These are phyloP conservation scores for Heliocybe sulcata DNA, from an alignment of 1,284 basidiomycete species.

Conservation along the genomic window DNA sequence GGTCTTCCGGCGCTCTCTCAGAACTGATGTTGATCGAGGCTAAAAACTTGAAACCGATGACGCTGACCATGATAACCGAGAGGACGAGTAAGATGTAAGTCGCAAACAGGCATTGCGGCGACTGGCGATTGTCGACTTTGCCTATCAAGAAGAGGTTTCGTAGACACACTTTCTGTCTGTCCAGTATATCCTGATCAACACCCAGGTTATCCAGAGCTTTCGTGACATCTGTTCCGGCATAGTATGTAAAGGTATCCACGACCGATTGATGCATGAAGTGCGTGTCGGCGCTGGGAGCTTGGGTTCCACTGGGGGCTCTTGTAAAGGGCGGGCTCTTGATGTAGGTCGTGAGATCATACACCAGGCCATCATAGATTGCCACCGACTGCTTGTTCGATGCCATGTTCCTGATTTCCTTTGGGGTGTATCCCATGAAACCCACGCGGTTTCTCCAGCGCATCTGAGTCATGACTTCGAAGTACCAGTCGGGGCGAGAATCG, in stretches of 20 bases:
- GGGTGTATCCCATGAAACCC: constrained; percentile 87
- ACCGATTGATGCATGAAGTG: constrained; percentile 79
- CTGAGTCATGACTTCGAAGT: constrained; percentile 86
- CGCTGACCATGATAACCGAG: constrained; percentile 88
- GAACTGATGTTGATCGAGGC: constrained; percentile 87
- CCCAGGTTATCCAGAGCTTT: constrained; percentile 65
- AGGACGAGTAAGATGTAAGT: constrained; percentile 89
- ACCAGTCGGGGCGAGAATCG: constrained; percentile 96
- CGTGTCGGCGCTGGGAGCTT: constrained; percentile 48
- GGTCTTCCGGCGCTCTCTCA: constrained; percentile 85
- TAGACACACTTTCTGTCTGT: constrained; percentile 80
- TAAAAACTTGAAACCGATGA: constrained; percentile 98
- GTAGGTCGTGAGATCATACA: constrained; percentile 90
- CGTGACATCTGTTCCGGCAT: constrained; percentile 83
- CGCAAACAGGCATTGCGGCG: constrained; percentile 86
- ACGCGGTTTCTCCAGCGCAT: constrained; percentile 86
- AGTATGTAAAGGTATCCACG: constrained; percentile 77
- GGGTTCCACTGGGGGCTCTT: constrained; percentile 51
- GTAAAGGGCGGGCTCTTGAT: constrained; percentile 53
- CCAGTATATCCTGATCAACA: constrained; percentile 62
- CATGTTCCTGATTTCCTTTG: constrained; percentile 70
- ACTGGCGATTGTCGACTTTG: constrained; percentile 89
- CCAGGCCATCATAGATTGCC: constrained; percentile 75
- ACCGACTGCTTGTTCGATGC: constrained; percentile 61
- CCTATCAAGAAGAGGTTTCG: constrained; percentile 92